Conservation (phyloP, 768 basidiomycete genomes). For the Lactifluus rugatus region DNA sequence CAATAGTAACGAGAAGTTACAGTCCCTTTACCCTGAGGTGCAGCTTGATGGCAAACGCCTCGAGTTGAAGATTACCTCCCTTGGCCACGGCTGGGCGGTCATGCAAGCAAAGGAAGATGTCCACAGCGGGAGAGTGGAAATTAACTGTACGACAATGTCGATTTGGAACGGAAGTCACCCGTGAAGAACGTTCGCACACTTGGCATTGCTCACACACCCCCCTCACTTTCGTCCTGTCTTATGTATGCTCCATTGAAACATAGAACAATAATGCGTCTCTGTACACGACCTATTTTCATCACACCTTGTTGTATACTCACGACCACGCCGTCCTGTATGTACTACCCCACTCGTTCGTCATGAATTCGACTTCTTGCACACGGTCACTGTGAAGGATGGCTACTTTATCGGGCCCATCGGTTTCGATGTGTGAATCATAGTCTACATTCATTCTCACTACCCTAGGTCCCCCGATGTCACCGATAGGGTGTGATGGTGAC, state of each 20-base stretch:
- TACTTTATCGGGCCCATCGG: neutral
- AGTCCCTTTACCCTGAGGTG: neutral
- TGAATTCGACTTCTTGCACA: neutral
- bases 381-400: neutral
- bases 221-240: neutral
- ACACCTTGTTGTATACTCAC: neutral
- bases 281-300: neutral
- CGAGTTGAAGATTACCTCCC: slow-evolving; percentile 2
- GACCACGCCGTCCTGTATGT: neutral
- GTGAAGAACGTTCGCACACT: neutral
- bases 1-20: neutral
- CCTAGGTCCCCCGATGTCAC: neutral
- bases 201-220: neutral
- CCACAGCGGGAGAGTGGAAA: slow-evolving; percentile 14
- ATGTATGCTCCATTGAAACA: neutral
- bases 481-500: neutral
- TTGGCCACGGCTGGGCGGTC: slow-evolving; percentile 11
- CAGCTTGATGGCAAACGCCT: slow-evolving; percentile 13
- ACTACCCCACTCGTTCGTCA: neutral
- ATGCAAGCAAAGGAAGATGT: slow-evolving; percentile 8
- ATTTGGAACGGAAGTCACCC: neutral
- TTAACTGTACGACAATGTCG: neutral
- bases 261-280: neutral
- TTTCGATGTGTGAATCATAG: neutral
- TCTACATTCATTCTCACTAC: neutral